Conservation (phyloP, 176 grass and related monocot species). For the Typha latifolia region DNA sequence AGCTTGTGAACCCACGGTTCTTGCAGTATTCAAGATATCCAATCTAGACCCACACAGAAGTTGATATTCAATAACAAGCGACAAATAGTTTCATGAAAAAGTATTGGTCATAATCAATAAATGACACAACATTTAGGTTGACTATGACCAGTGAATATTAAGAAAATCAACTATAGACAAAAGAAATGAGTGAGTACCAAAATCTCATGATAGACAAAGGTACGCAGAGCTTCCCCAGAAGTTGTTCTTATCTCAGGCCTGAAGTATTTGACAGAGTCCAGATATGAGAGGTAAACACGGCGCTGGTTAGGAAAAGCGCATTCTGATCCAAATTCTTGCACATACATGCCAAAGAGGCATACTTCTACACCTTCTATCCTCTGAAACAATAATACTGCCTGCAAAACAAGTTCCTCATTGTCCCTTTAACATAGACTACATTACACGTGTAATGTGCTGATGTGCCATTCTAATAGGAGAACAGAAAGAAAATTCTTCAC, state of each 20-base stretch:
- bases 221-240: conserved; percentile 74
- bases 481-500: neutral
- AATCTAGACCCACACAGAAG: conserved; percentile 54
- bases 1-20: conserved; percentile 95
- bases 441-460: neutral
- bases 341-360: conserved; percentile 99
- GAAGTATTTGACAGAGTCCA: conserved; percentile 99
- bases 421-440: no score
- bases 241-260: conserved; percentile 82
- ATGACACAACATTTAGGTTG: neutral
- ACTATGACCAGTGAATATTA: conserved; percentile 10
- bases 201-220: conserved; percentile 97
- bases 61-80: conserved; percentile 12
- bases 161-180: conserved; percentile 11
- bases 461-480: neutral
- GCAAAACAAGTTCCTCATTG: conserved; percentile 27
- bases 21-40: conserved; percentile 99
- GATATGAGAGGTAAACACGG: conserved; percentile 96
- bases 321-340: conserved; percentile 98
- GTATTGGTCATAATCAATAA: conserved; percentile 12
- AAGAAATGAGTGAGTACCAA: conserved; percentile 46
- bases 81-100: conserved; percentile 5
- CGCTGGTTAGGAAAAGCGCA: conserved; percentile 74
- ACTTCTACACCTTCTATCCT: conserved; percentile 99
- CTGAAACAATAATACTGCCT: conserved; percentile 98